A percentile compares a stretch with the other conserved stretches of the same genome.
phyloP scores from a whole-genome alignment of 1,284 basidiomycete genomes.

The Tetrapyrgos nigripes region DNA sequence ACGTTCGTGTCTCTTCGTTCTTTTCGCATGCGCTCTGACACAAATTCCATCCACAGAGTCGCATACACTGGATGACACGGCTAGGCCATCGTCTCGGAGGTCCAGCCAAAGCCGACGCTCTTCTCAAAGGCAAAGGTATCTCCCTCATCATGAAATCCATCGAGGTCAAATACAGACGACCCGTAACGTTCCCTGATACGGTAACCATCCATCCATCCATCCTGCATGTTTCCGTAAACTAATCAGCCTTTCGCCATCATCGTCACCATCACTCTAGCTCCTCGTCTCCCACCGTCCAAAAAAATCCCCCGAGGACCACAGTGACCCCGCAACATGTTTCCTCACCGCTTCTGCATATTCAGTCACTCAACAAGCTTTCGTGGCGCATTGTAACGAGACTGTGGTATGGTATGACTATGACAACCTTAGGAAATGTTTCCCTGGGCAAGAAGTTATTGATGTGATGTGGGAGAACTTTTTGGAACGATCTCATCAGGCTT shows the following conservation, averaged over 20 bases:
- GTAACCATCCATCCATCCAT: slow-evolving; percentile 40
- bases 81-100: slow-evolving; percentile 68
- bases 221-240: neutral
- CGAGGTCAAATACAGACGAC: slow-evolving; percentile 66
- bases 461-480: slow-evolving; percentile 25
- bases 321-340: slow-evolving; percentile 50
- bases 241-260: neutral
- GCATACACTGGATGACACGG: slow-evolving; percentile 67
- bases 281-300: slow-evolving; percentile 61
- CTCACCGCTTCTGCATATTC: slow-evolving; percentile 66
- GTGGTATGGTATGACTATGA: slow-evolving; percentile 83
- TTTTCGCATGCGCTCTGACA: neutral
- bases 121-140: slow-evolving; percentile 66
- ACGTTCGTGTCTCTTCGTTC: slow-evolving; percentile 43
- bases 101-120: slow-evolving; percentile 52
- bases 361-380: slow-evolving; percentile 61
- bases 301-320: slow-evolving; percentile 13
- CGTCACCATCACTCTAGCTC: slow-evolving; percentile 43
- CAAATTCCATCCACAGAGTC: slow-evolving; percentile 45
- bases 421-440: slow-evolving; percentile 64
- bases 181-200: slow-evolving; percentile 76
- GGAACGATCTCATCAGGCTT: neutral
- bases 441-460: slow-evolving; percentile 46
- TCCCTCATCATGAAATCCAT: slow-evolving; percentile 78
- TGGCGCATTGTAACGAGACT: slow-evolving; percentile 66